Evolutionary conservation across 371 early-diverging fungal species (phyloP), one percentile per base, ranked within the genome.

Genomic region (Mortierella sp.): DNA sequence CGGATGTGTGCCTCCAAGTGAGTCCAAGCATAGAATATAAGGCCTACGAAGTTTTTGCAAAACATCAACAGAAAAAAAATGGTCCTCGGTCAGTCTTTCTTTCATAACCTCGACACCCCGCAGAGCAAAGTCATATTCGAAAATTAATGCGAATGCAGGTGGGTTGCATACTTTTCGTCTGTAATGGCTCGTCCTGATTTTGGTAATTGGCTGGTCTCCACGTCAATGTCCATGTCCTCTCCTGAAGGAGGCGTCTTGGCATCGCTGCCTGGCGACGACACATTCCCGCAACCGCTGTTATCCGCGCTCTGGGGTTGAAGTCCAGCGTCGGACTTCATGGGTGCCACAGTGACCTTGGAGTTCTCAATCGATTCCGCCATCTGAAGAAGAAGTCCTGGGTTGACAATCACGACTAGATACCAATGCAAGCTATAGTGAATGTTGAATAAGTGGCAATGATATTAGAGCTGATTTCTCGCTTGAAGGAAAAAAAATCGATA

Each of bases 361-460:
- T 50, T 14, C 61, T 41, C 66, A 31, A 31, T 64, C 29, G 55
- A 39, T 24, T 50, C 61, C 16, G 48, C 53, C n/a, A 48, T 69
- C 63, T 68, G 64, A 37, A 82, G 66, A 7, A 82, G 65, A 31
- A 82, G 37, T 22, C 82, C 79, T 1, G 91, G 89, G 70, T 94
- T 90, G 77, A 82, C 86, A n/a, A 94, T 87, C n/a, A 94, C 81
- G 16, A 89, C 90, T 1, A 92, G 79, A 79, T 92, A 92, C 94
- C 94, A 94, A 68, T 94, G 94, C 68, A 89, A 64, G 44, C 88
- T 88, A 66, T 44, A 26, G n/a, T 14, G 64, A 14, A 26, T n/a
- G n/a, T n/a, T n/a, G 34, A 7, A n/a, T 39, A 39, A 24, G 9
- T 16, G 22, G 29, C 22, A 22, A 0, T 9, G 2, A 43, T 1